These are phyloP conservation scores for Madurella fahalii DNA, from an alignment of 2,329 filamentous ascomycete species.

Conservation along the genomic window DNA sequence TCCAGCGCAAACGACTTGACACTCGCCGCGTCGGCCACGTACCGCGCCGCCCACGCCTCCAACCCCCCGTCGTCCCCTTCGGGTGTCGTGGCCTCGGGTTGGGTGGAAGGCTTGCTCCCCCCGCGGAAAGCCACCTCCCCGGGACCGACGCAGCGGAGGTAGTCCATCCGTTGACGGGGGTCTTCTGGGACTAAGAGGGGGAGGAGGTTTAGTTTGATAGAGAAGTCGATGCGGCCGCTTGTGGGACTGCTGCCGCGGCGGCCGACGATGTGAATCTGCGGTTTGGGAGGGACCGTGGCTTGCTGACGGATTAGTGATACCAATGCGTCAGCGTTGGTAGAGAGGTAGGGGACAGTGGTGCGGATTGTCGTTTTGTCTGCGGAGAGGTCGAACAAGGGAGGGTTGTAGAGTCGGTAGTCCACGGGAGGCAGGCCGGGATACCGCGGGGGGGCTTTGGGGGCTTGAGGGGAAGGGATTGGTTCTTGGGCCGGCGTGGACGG, in stretches of 20 bases:
- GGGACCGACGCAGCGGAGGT: slow-evolving; percentile 47
- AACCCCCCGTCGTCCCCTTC: slow-evolving; percentile 36
- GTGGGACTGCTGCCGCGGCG: slow-evolving; percentile 34
- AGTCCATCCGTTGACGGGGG: slow-evolving; percentile 44
- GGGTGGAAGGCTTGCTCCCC: slow-evolving; percentile 38
- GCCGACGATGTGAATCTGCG: slow-evolving; percentile 47
- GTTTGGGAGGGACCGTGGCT: slow-evolving; percentile 52
- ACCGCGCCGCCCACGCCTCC: slow-evolving; percentile 48
- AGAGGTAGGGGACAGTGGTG: slow-evolving; percentile 46
- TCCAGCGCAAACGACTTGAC: slow-evolving; percentile 50
- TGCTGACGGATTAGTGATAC: slow-evolving; percentile 44
- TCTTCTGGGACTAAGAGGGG: slow-evolving; percentile 48
- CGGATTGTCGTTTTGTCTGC: slow-evolving; percentile 45
- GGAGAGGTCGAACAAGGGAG: slow-evolving; percentile 49
- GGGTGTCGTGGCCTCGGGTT: slow-evolving; percentile 34
- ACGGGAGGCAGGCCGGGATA: slow-evolving; percentile 47
- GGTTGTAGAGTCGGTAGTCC: slow-evolving; percentile 51
- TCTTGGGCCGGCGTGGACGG: slow-evolving; percentile 26
- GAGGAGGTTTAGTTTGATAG: slow-evolving; percentile 53
- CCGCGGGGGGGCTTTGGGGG: slow-evolving; percentile 30
- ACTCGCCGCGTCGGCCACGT: slow-evolving; percentile 41
- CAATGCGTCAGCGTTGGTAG: slow-evolving; percentile 42
- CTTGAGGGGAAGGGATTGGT: slow-evolving; percentile 1
- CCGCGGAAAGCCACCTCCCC: slow-evolving; percentile 51
- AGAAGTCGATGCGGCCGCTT: slow-evolving; percentile 42